These are phyloP conservation scores for Adansonia gregorii DNA, from an alignment of 441 rosid genomes.

Conservation along the genomic window DNA sequence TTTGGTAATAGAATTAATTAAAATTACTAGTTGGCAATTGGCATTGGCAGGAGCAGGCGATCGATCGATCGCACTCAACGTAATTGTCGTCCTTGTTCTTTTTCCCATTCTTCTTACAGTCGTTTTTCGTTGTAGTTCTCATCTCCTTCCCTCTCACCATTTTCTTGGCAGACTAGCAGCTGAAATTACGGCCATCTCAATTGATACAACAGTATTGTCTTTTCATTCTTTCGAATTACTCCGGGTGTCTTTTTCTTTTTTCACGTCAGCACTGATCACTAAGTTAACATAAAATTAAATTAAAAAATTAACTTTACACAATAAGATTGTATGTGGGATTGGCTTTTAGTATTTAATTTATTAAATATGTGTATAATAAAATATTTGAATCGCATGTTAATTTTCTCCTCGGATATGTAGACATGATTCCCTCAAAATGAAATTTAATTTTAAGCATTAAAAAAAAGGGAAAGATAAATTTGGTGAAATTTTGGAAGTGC, in stretches of 20 bases:
- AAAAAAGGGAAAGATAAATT: background rate
- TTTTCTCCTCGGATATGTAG: background rate
- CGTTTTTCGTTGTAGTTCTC: background rate
- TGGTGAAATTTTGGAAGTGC: slow-evolving; percentile 25
- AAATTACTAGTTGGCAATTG: no score
- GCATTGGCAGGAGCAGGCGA: background rate
- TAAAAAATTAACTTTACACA: background rate
- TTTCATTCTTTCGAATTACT: no score
- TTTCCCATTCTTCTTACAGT: background rate
- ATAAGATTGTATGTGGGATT: background rate
- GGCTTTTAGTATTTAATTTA: background rate
- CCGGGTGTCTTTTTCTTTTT: no score
- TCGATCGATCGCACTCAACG: slow-evolving; percentile 29
- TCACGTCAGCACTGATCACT: background rate
- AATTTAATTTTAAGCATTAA: background rate
- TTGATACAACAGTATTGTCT: no score
- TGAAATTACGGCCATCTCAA: slow-evolving; percentile 14
- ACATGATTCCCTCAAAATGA: background rate
- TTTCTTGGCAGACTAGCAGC: slow-evolving; percentile 21
- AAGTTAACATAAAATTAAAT: background rate
- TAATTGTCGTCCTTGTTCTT: slow-evolving; percentile 39
- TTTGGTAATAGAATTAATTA: no score
- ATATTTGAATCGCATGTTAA: background rate
- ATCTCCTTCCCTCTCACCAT: slow-evolving; percentile 11
- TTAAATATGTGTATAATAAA: background rate